These are phyloP conservation scores for Rhododendron griersonianum DNA, from an alignment of 148 eudicot species.

Conservation along the genomic window DNA sequence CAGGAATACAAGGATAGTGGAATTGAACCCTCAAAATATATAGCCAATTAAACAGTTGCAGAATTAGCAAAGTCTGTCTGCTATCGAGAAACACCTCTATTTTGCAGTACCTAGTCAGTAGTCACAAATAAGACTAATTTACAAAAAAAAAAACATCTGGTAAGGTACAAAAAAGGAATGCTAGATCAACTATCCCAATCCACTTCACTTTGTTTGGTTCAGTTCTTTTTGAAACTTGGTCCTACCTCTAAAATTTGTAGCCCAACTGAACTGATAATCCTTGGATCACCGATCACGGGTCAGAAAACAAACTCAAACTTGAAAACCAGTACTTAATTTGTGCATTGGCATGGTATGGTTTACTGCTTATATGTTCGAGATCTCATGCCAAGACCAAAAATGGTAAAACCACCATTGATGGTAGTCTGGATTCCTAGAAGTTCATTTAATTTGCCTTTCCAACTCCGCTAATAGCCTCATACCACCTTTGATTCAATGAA, in stretches of 20 bases:
- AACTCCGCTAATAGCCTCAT: background rate
- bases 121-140: background rate
- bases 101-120: background rate
- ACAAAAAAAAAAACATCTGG: background rate
- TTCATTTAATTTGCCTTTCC: background rate
- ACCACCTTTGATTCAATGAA: background rate
- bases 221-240: background rate
- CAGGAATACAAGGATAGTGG: background rate
- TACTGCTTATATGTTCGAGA: background rate
- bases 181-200: background rate
- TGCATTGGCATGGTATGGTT: background rate
- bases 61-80: background rate
- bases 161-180: background rate
- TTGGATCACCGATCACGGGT: background rate
- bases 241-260: background rate
- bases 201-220: background rate
- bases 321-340: background rate
- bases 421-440: background rate
- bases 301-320: background rate
- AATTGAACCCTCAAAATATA: background rate
- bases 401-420: background rate
- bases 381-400: background rate
- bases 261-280: background rate
- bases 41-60: background rate
- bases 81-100: background rate